Evolutionary conservation across 352 stramenopile genomes (phyloP).

Genomic region (Pythium vanterpoolii): DNA sequence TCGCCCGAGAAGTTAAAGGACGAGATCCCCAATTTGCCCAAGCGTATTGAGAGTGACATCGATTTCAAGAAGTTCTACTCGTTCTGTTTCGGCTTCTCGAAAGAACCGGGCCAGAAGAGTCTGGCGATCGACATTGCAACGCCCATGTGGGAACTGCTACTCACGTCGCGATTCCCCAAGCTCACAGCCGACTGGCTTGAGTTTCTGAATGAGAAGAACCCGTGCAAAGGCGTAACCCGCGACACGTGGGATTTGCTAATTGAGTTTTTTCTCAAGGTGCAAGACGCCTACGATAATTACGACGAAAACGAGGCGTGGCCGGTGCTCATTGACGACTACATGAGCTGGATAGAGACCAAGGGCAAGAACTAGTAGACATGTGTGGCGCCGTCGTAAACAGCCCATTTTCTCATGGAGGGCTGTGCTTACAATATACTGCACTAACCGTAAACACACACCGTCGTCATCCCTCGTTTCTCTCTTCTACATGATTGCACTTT

Average conservation of each 20-base stretch:
- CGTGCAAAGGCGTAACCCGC: slow-evolving; percentile 77
- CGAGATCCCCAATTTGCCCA: slow-evolving; percentile 53
- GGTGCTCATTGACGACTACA: slow-evolving; percentile 89
- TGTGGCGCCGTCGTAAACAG: background rate
- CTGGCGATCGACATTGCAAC: slow-evolving; percentile 81
- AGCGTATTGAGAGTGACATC: slow-evolving; percentile 45
- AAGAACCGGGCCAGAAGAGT: slow-evolving; percentile 87
- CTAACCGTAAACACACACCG: slow-evolving; percentile 14
- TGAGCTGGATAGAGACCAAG: slow-evolving; percentile 72
- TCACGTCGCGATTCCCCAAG: slow-evolving; percentile 60
- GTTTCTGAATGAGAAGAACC: slow-evolving; percentile 80
- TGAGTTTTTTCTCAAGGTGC: slow-evolving; percentile 84
- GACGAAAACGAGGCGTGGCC: slow-evolving; percentile 89
- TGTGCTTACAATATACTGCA: background rate
- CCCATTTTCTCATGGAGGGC: background rate
- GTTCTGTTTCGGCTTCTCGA: slow-evolving; percentile 88
- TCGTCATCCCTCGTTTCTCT: no score
- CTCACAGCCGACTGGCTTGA: slow-evolving; percentile 64
- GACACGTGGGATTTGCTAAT: slow-evolving; percentile 86
- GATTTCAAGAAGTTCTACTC: slow-evolving; percentile 84
- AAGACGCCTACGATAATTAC: slow-evolving; percentile 78
- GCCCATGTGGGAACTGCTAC: slow-evolving; percentile 85
- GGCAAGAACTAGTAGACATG: slow-evolving; percentile 48
- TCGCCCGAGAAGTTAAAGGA: slow-evolving; percentile 54
- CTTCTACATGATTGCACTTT: no score